These are phyloP conservation scores for Alopecurus myosuroides DNA, from an alignment of 176 grass and related monocot species.

Conservation along the genomic window DNA sequence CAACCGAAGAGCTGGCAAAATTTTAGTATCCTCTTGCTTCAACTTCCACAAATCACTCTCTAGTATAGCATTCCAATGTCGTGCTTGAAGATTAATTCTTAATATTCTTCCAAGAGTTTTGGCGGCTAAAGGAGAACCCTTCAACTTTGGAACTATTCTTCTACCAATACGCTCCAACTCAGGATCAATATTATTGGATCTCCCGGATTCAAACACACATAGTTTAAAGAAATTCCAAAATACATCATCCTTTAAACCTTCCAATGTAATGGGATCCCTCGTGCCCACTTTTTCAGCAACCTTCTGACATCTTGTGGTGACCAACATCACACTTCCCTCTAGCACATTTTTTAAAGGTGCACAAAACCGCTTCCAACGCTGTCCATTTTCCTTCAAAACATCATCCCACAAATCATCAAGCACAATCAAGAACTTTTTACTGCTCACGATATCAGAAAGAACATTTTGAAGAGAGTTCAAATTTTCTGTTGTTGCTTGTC, in stretches of 20 bases:
- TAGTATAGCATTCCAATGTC: constrained; percentile 22
- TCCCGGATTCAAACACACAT: not conserved
- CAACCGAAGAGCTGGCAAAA: constrained; percentile 31
- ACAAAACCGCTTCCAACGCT: constrained; percentile 3
- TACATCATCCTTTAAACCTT: not conserved
- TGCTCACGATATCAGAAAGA: not conserved
- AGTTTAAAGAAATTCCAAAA: not conserved
- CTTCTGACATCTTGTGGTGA: constrained; percentile 21
- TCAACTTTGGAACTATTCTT: not conserved
- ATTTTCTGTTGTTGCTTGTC: not conserved
- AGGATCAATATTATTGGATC: not conserved
- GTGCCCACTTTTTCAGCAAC: not conserved
- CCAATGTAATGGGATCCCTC: not conserved
- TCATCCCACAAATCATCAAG: constrained; percentile 24
- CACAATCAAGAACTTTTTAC: constrained; percentile 17
- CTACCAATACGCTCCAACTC: not conserved
- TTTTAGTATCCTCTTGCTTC: not conserved
- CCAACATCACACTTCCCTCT: constrained; percentile 11
- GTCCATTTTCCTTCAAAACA: not conserved
- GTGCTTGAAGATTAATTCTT: not conserved
- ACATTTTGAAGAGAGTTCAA: not conserved
- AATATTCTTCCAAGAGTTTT: constrained; percentile 41
- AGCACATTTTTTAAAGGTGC: not conserved
- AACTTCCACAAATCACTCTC: constrained; percentile 27
- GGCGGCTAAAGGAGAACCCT: constrained; percentile 23